Evolutionary conservation across 2,329 filamentous ascomycete species (phyloP).

Genomic region (Sphaerulina populicola): DNA sequence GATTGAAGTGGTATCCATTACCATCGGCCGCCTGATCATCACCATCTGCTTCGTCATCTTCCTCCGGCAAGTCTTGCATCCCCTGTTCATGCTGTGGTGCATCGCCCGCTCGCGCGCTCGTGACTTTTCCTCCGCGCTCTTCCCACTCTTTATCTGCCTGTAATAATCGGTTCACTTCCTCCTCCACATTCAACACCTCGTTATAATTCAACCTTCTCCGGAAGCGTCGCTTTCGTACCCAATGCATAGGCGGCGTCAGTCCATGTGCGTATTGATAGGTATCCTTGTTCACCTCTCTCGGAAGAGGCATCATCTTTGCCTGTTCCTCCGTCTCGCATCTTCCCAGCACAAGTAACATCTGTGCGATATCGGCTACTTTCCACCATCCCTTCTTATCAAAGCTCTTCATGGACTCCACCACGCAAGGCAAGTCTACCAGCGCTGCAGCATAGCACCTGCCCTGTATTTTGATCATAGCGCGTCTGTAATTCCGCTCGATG

Average conservation of each 20-base stretch:
- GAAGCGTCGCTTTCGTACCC: slow-evolving; percentile 73
- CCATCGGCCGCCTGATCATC: slow-evolving; percentile 24
- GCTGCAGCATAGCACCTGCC: slow-evolving; percentile 66
- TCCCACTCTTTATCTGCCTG: slow-evolving; percentile 52
- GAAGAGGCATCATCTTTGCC: slow-evolving; percentile 51
- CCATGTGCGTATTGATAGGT: slow-evolving; percentile 73
- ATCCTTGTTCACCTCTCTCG: slow-evolving; percentile 59
- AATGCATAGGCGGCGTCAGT: slow-evolving; percentile 79
- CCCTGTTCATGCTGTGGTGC: slow-evolving; percentile 1
- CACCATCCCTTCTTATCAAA: slow-evolving; percentile 84
- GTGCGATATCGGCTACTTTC: slow-evolving; percentile 80
- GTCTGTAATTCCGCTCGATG: slow-evolving; percentile 61
- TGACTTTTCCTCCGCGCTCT: slow-evolving; percentile 44
- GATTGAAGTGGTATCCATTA: slow-evolving; percentile 21
- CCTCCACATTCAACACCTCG: slow-evolving; percentile 77
- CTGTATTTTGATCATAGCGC: slow-evolving; percentile 63
- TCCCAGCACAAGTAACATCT: slow-evolving; percentile 77
- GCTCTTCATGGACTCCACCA: slow-evolving; percentile 85
- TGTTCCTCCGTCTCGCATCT: slow-evolving; percentile 51
- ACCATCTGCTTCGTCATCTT: slow-evolving; percentile 21
- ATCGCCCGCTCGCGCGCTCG: slow-evolving; percentile 8
- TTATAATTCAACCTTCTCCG: slow-evolving; percentile 73
- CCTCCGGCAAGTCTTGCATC: neutral
- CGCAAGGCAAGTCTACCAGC: slow-evolving; percentile 75
- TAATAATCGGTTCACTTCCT: slow-evolving; percentile 65